Evolutionary conservation across 228 moss, liverwort and hornwort genomes (phyloP).

Genomic region (Sphagnum magellanicum): DNA sequence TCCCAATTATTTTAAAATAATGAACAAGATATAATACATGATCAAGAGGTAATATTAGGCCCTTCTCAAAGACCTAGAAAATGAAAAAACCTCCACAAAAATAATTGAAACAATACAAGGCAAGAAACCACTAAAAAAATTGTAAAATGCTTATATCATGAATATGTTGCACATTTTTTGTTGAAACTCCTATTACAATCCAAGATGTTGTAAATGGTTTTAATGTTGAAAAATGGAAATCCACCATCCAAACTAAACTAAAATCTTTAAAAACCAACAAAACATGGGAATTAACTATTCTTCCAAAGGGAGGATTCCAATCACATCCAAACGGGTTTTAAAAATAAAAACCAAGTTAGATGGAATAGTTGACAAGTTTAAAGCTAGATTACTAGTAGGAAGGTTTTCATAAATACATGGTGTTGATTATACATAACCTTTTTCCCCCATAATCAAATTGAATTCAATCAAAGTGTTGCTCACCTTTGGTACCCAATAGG

Average conservation of each 20-base stretch:
- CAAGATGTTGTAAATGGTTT: background rate
- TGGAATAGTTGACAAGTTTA: background rate
- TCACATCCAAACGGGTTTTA: slow-evolving; percentile 3
- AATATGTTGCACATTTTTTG: too few relatives aligned
- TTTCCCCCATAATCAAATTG: background rate
- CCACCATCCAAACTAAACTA: background rate
- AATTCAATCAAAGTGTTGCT: background rate
- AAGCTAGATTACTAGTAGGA: background rate
- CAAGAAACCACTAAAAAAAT: too few relatives aligned
- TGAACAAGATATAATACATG: too few relatives aligned
- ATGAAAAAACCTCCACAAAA: too few relatives aligned
- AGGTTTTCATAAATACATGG: background rate
- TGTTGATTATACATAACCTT: slow-evolving; percentile 3
- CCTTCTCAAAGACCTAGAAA: too few relatives aligned
- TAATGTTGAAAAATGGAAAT: background rate
- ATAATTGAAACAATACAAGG: too few relatives aligned
- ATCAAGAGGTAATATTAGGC: too few relatives aligned
- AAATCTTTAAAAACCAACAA: background rate
- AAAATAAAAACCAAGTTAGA: slow-evolving; percentile 1
- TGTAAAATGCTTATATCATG: too few relatives aligned
- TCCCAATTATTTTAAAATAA: too few relatives aligned
- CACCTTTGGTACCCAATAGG: background rate
- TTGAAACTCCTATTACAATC: too few relatives aligned
- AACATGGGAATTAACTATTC: background rate
- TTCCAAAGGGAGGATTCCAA: background rate